Conservation (phyloP, 2,329 filamentous ascomycete species). For the Pseudogymnoascus sp. region DNA sequence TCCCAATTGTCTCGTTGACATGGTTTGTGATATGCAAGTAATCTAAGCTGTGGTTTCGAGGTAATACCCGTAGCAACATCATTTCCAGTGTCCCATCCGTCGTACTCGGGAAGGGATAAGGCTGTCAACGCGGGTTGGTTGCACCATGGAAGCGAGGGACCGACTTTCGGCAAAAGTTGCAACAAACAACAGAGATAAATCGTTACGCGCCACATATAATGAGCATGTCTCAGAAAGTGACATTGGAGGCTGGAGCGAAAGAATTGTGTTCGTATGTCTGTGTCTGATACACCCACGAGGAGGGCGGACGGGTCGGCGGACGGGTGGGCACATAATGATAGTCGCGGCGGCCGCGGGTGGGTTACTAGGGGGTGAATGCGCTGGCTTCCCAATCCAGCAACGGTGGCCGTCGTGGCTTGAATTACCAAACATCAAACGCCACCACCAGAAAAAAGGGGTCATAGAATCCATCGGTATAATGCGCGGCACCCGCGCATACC, state of each 20-base stretch:
- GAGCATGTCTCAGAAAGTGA: constrained; percentile 3
- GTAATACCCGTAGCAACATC: neutral
- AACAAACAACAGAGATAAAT: neutral
- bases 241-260: neutral
- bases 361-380: neutral
- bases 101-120: neutral
- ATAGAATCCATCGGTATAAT: neutral
- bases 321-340: neutral
- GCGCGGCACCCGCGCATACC: neutral
- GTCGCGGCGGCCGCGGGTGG: neutral
- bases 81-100: neutral
- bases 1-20: neutral
- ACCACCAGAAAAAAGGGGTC: neutral
- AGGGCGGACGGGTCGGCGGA: neutral
- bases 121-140: neutral
- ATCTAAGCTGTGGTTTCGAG: neutral
- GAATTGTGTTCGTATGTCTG: neutral
- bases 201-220: neutral
- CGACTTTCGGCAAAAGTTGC: neutral
- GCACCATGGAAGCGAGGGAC: neutral
- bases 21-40: neutral
- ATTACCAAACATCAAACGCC: neutral
- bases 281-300: neutral
- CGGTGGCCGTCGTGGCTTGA: neutral
- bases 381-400: neutral